Evolutionary conservation across 2,329 filamentous ascomycete genomes (phyloP).

Genomic region (Colletotrichum scovillei): DNA sequence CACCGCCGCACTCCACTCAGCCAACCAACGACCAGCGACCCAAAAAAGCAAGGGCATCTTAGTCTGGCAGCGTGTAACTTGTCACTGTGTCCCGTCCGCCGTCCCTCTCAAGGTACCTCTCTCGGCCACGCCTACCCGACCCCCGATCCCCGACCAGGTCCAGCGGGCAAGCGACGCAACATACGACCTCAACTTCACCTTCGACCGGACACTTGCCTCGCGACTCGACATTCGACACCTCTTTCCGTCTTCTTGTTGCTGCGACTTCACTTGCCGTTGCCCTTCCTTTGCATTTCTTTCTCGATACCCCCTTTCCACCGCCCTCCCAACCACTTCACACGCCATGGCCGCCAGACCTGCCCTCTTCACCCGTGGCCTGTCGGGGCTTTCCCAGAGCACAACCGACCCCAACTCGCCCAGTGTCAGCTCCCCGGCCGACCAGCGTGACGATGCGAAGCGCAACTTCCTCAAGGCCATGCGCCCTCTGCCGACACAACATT

Average conservation of each 20-base stretch:
- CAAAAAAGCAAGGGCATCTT: not conserved
- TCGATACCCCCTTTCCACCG: not conserved
- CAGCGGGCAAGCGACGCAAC: not conserved
- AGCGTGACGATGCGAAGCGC: conserved; percentile 83
- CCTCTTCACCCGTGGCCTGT: conserved; percentile 72
- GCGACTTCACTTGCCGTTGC: not conserved
- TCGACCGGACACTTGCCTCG: conserved; percentile 5
- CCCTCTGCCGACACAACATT: conserved; percentile 81
- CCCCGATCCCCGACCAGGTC: conserved; percentile 24
- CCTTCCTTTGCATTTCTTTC: conserved; percentile 8
- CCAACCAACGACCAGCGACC: conserved; percentile 31
- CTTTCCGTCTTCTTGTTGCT: not conserved
- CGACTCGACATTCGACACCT: conserved; percentile 25
- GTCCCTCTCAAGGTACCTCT: not conserved
- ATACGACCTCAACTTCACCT: conserved; percentile 14
- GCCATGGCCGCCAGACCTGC: conserved; percentile 67
- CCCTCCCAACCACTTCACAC: conserved; percentile 36
- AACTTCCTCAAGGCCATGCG: conserved; percentile 83
- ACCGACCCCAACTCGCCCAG: conserved; percentile 68
- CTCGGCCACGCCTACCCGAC: conserved; percentile 27
- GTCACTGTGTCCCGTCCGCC: not conserved
- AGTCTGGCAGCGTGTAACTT: not conserved
- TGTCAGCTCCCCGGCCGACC: conserved; percentile 75
- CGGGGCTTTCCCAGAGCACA: conserved; percentile 66
- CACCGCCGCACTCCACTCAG: conserved; percentile 24